Conservation (phyloP, 129 eudicot genomes). For the Dittrichia graveolens region DNA sequence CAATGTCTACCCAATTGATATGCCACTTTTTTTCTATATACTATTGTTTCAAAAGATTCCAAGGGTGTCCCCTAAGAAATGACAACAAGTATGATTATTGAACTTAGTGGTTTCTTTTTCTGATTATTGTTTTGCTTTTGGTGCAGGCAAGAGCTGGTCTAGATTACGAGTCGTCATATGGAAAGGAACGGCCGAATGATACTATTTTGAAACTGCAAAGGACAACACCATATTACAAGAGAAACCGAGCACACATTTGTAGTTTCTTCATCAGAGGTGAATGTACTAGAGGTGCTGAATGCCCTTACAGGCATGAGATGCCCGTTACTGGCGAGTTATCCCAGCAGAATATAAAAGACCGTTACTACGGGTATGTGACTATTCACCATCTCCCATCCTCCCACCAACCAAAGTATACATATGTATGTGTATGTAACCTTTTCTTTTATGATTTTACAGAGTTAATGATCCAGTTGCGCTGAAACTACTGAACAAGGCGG, state of each 20-base stretch:
- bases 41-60: not conserved
- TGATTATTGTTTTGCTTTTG: slow-evolving; percentile 7
- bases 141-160: slow-evolving; percentile 91
- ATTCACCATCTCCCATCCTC: not conserved
- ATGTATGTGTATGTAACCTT: not conserved
- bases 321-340: slow-evolving; percentile 92
- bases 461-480: slow-evolving; percentile 93
- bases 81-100: not conserved
- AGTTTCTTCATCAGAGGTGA: slow-evolving; percentile 93
- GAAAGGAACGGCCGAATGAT: slow-evolving; percentile 83
- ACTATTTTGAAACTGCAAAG: slow-evolving; percentile 95
- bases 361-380: slow-evolving; percentile 86
- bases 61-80: not conserved
- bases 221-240: slow-evolving; percentile 89
- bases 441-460: slow-evolving; percentile 39
- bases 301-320: slow-evolving; percentile 99
- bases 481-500: slow-evolving; percentile 93
- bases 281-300: slow-evolving; percentile 98
- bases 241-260: slow-evolving; percentile 95
- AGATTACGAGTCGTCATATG: slow-evolving; percentile 92
- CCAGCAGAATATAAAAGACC: slow-evolving; percentile 94
- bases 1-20: not conserved
- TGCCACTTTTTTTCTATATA: not conserved
- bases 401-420: not conserved
- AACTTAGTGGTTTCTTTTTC: not conserved